Base-by-base conservation (phyloP, 306 rosid species). In the Lagenaria siceraria region DNA sequence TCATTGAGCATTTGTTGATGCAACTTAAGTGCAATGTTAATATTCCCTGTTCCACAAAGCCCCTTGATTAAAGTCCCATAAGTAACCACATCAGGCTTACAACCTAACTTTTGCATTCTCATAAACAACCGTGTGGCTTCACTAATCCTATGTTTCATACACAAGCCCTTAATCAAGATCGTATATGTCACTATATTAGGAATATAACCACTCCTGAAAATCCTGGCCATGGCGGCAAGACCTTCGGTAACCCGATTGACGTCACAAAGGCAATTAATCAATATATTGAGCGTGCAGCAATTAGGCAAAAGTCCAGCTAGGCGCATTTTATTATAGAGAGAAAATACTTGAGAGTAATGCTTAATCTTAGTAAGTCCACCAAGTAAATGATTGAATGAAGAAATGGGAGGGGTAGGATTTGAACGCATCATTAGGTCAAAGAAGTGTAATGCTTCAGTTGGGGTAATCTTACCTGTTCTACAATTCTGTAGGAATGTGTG, bases 201-300 rank as follows among this genome's bases (percentile, higher is more conserved):
- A 25, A 52, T 63, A 63, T 29, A 83, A 70, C 90, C 88, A 68
- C 58, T 77, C 78, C 77, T 77, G 17, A 85, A 10, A 72, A 85
- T 72, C 33, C 48, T 77, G 19, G 82, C 87, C 74, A 81, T 3
- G 51, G 80, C 84, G 18, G 51, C 70, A 61, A 83, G 82, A 56
- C 85, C 85, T 64, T 84, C 79, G 24, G 77, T 3, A 17, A 64
- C 70, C 56, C 82, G 79, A 59, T 81, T 83, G 53, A 68, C 35
- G 61, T 59, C 74, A 54, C 84, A 86, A 65, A 76, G 78, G 82
- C 85, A 87, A 73, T 87, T n/a, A n/a, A n/a, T n/a, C n/a, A n/a
- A n/a, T n/a, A n/a, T n/a, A n/a, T n/a, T n/a, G n/a, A n/a, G n/a
- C n/a, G n/a, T n/a, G n/a, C n/a, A n/a, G n/a, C n/a, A n/a, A n/a